Conservation (phyloP, 2,329 filamentous ascomycete species). For the Fusarium setosum region DNA sequence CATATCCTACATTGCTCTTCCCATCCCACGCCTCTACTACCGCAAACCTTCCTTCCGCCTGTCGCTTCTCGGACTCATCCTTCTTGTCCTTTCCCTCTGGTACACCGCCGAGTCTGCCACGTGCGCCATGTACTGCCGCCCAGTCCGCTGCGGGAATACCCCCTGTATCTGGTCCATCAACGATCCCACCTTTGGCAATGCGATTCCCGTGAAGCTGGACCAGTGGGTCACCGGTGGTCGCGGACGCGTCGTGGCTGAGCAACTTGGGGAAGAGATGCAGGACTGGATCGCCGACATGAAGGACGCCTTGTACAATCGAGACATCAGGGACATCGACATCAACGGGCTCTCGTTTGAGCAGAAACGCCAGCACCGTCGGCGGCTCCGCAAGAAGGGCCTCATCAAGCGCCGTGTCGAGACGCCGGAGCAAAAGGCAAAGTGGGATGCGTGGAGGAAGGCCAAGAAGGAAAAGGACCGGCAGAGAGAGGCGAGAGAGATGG, state of each 20-base stretch:
- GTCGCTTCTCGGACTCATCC: conserved; percentile 59
- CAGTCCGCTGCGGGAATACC: conserved; percentile 57
- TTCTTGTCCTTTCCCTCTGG: conserved; percentile 62
- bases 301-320: conserved; percentile 58
- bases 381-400: conserved; percentile 61
- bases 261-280: conserved; percentile 54
- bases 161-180: conserved; percentile 67
- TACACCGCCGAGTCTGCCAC: conserved; percentile 64
- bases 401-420: conserved; percentile 48
- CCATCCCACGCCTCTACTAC: conserved; percentile 60
- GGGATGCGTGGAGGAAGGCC: conserved; percentile 57
- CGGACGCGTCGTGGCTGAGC: conserved; percentile 54
- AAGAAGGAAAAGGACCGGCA: conserved; percentile 54
- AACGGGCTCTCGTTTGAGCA: conserved; percentile 58
- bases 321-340: conserved; percentile 58
- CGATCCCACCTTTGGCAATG: conserved; percentile 70
- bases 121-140: conserved; percentile 66
- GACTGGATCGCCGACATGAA: conserved; percentile 61
- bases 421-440: conserved; percentile 55
- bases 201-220: conserved; percentile 71
- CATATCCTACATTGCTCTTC: conserved; percentile 54
- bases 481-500: conserved; percentile 53
- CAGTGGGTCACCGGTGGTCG: conserved; percentile 68
- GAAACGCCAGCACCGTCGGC: conserved; percentile 61
- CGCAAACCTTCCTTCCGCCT: conserved; percentile 57